Percentiles rank a stretch among this genome's conserved stretches.
Conservation (phyloP, 352 stramenopile species). For the Nothophytophthora sp. region DNA sequence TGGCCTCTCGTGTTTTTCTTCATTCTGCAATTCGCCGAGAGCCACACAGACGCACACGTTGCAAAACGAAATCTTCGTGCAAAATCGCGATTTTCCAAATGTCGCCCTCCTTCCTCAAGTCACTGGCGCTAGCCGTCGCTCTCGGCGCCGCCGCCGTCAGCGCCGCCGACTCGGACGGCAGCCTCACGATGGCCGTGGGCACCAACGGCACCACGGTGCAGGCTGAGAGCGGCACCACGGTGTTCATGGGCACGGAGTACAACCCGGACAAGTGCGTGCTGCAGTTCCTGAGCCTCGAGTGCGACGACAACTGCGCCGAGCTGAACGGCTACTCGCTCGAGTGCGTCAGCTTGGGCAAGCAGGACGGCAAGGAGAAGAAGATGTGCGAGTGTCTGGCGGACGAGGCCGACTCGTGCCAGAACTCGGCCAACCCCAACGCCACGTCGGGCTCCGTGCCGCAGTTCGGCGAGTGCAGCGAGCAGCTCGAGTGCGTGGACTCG, state of each 20-base stretch:
- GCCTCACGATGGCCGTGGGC: conserved; percentile 57
- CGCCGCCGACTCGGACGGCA: conserved; percentile 13
- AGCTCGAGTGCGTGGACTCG: conserved; percentile 51
- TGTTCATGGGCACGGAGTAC: conserved; percentile 71
- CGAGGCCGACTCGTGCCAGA: conserved; percentile 53
- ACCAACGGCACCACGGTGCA: conserved; percentile 59
- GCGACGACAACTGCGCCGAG: conserved; percentile 55
- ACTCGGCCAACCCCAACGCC: conserved; percentile 33
- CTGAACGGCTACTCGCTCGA: conserved; percentile 73
- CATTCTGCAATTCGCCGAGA: conserved; percentile 19
- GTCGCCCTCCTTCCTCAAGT: conserved; percentile 11
- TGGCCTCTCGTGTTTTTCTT: too few species aligned
- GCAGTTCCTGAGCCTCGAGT: conserved; percentile 70
- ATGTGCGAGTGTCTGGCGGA: conserved; percentile 55
- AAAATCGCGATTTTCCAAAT: conserved; percentile 2
- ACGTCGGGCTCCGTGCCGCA: conserved; percentile 43
- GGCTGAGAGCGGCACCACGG: conserved; percentile 43
- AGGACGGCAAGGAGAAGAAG: conserved; percentile 71
- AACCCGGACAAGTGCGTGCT: conserved; percentile 64
- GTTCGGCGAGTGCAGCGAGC: conserved; percentile 68
- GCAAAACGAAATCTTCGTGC: neutral
- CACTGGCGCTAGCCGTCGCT: conserved; percentile 11
- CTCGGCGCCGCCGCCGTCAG: neutral
- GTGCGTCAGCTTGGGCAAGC: conserved; percentile 57
- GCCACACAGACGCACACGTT: neutral